A percentile compares a stretch with the other conserved stretches of the same genome.
These are phyloP conservation scores for Strobilomyces dryophilus DNA, from an alignment of 768 basidiomycete genomes.

Conservation along the genomic window DNA sequence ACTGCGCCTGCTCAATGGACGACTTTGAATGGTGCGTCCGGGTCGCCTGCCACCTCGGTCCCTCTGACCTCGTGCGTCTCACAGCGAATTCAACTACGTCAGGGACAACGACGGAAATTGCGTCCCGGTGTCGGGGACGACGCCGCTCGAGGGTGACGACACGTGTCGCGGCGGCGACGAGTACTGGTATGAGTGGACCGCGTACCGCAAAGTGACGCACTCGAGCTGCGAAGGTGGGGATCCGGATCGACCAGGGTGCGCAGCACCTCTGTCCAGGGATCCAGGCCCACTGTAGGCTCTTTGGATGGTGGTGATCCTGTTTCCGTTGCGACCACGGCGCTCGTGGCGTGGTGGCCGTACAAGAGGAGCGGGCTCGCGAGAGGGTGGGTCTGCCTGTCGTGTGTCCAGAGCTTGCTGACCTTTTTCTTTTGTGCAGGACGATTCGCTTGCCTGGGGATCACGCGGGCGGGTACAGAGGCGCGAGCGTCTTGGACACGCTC, in stretches of 20 bases:
- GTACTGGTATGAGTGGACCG: conserved; percentile 92
- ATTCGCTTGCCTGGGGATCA: conserved; percentile 69
- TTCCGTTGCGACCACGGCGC: conserved; percentile 72
- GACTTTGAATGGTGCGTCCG: conserved; percentile 94
- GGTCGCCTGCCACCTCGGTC: not conserved
- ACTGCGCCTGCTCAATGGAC: conserved; percentile 64
- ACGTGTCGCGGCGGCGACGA: conserved; percentile 60
- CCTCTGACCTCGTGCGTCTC: not conserved
- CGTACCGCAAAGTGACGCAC: conserved; percentile 87
- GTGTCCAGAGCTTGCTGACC: too few relatives aligned
- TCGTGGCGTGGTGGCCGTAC: conserved; percentile 82
- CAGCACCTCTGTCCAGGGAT: conserved; percentile 81
- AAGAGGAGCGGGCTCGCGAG: conserved; percentile 63
- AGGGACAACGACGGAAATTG: conserved; percentile 69
- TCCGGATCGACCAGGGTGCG: conserved; percentile 71
- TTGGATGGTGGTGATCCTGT: conserved; percentile 74
- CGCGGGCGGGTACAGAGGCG: conserved; percentile 10
- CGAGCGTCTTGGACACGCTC: conserved; percentile 58
- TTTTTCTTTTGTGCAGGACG: conserved; percentile 39
- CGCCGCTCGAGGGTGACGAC: conserved; percentile 57
- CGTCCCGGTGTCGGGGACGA: conserved; percentile 68
- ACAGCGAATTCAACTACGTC: conserved; percentile 89
- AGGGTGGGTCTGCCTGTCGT: conserved; percentile 51
- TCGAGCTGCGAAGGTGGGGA: conserved; percentile 81
- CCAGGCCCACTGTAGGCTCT: conserved; percentile 64